Conservation (phyloP, 768 basidiomycete species). For the Tricholoma furcatifolium region DNA sequence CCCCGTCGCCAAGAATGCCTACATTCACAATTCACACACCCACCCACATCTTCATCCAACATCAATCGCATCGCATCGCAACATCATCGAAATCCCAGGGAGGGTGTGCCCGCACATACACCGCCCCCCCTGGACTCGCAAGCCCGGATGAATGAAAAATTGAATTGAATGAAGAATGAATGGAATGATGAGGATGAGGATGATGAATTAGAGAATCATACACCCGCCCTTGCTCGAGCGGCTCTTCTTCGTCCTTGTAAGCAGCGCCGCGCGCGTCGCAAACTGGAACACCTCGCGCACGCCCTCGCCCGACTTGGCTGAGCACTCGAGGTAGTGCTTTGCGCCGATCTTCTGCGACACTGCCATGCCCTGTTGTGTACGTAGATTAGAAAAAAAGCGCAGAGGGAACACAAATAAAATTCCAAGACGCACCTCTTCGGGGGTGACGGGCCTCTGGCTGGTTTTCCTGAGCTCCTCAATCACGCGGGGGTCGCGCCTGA, state of each 20-base stretch:
- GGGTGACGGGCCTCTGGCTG: constrained; percentile 90
- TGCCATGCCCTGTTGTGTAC: constrained; percentile 72
- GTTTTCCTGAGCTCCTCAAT: constrained; percentile 95
- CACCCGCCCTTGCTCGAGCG: constrained; percentile 15
- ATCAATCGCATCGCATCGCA: too few species aligned
- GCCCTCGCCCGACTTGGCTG: constrained; percentile 93
- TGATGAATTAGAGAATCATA: constrained; percentile 13
- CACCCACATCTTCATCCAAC: too few species aligned
- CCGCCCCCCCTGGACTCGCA: too few species aligned
- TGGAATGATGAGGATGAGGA: neutral
- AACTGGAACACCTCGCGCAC: constrained; percentile 99
- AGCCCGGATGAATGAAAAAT: too few species aligned
- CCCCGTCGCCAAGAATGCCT: too few species aligned
- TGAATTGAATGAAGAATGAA: too few species aligned
- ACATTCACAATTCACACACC: too few species aligned
- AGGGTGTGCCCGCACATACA: neutral
- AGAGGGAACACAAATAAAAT: neutral
- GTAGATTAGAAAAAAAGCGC: neutral
- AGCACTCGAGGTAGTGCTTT: constrained; percentile 96
- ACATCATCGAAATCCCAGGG: too few species aligned
- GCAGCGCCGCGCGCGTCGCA: constrained; percentile 89
- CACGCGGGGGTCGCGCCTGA: constrained; percentile 88
- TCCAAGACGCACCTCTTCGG: constrained; percentile 77
- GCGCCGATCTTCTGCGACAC: constrained; percentile 97
- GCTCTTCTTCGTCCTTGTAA: constrained; percentile 30